These are phyloP conservation scores for Sporisorium iseilematis-ciliati DNA, from an alignment of 1,284 basidiomycete genomes.

Conservation along the genomic window DNA sequence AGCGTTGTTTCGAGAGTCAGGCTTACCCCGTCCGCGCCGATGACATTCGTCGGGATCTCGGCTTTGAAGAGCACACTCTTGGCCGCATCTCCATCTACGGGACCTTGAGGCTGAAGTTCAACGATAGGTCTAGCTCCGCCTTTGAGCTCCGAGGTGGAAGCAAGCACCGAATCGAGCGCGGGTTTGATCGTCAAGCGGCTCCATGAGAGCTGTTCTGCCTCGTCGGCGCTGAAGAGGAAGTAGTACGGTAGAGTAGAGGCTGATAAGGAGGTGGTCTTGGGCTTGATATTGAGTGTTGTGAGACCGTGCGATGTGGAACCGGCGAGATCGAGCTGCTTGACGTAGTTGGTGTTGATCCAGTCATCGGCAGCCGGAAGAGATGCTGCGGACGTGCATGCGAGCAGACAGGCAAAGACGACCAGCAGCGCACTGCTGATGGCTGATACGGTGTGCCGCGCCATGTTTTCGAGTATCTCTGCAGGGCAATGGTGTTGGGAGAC, in stretches of 20 bases:
- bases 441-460: conserved; percentile 2
- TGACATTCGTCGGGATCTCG: conserved; percentile 19
- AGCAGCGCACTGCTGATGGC: conserved; percentile 1
- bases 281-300: conserved; percentile 53
- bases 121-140: conserved; percentile 31
- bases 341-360: conserved; percentile 49
- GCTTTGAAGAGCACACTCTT: conserved; percentile 30
- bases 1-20: conserved; percentile 74
- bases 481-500: conserved; percentile 1
- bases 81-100: conserved; percentile 10
- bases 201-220: conserved; percentile 46
- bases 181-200: conserved; percentile 27
- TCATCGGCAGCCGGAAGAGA: conserved; percentile 21
- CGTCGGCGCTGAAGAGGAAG: conserved; percentile 38
- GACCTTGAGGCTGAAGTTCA: conserved; percentile 9
- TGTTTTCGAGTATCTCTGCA: background rate
- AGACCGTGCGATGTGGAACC: conserved; percentile 51
- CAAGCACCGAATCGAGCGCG: conserved; percentile 26
- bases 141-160: conserved; percentile 11
- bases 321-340: conserved; percentile 56
- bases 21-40: conserved; percentile 7
- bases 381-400: background rate
- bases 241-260: conserved; percentile 46
- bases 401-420: conserved; percentile 4
- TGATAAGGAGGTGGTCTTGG: conserved; percentile 32